phyloP scores from a whole-genome alignment of 352 stramenopile species.

The Pythium coloratum region DNA sequence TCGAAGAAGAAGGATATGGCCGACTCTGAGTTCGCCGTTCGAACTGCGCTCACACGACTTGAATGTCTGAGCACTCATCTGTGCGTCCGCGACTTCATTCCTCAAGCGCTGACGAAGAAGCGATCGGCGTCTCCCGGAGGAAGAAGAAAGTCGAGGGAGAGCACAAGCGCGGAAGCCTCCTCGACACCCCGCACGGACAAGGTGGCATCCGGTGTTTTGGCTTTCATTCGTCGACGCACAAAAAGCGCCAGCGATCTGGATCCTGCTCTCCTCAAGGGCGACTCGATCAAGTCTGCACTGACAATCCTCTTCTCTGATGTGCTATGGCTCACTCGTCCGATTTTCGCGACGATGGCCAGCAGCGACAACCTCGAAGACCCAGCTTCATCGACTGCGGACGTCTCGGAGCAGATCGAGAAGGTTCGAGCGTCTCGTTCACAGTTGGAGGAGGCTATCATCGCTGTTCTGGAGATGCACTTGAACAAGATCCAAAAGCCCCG shows the following conservation, averaged over 20 bases:
- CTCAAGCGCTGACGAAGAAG: conserved; percentile 12
- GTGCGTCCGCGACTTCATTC: conserved; percentile 65
- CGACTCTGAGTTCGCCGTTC: conserved; percentile 72
- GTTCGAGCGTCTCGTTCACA: conserved; percentile 37
- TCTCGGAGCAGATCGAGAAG: conserved; percentile 38
- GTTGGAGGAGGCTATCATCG: conserved; percentile 66
- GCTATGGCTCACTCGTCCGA: conserved; percentile 63
- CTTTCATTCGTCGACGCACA: conserved; percentile 53
- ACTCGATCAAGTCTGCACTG: conserved; percentile 66
- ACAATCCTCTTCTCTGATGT: conserved; percentile 75
- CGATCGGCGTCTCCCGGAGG: conserved; percentile 1
- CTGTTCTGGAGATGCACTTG: conserved; percentile 76
- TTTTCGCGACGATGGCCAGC: conserved; percentile 49
- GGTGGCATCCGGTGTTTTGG: conserved; percentile 33
- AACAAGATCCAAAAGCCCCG: conserved; percentile 32
- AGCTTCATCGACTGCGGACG: neutral
- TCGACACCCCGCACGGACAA: conserved; percentile 36
- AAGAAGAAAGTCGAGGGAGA: conserved; percentile 16
- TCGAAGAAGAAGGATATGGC: conserved; percentile 50
- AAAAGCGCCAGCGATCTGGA: conserved; percentile 48
- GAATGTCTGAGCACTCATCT: conserved; percentile 63
- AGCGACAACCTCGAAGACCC: conserved; percentile 23
- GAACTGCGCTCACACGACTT: conserved; percentile 54
- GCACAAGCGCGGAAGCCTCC: neutral
- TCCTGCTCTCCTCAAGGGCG: conserved; percentile 48